These are phyloP conservation scores for Eutrema japonicum DNA, from an alignment of 345 rosid genomes.

Conservation along the genomic window DNA sequence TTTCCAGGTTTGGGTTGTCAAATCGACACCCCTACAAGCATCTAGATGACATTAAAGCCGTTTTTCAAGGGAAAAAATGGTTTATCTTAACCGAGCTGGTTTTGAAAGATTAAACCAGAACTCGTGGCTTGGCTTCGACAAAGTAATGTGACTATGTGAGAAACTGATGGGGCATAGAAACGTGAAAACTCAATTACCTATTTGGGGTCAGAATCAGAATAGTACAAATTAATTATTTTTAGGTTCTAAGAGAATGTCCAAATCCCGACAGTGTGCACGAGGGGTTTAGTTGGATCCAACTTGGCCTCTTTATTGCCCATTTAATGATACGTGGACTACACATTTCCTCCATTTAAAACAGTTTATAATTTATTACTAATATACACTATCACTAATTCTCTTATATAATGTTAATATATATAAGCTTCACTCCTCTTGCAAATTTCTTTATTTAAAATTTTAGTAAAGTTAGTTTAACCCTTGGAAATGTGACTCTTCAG, in stretches of 20 bases:
- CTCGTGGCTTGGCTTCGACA: constrained; percentile 17
- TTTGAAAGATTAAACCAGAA: constrained; percentile 23
- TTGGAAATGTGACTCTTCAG: constrained; percentile 33
- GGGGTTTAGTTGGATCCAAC: constrained; percentile 48
- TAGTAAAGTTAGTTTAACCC: constrained; percentile 13
- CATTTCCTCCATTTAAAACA: constrained; percentile 15
- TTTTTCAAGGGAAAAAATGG: background rate
- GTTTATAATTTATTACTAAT: background rate
- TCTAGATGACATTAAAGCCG: background rate
- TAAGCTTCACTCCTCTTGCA: background rate
- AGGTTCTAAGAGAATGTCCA: constrained; percentile 41
- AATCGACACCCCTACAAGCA: background rate
- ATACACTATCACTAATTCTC: background rate
- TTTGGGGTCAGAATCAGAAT: constrained; percentile 28
- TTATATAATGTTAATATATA: background rate
- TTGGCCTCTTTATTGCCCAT: constrained; percentile 44
- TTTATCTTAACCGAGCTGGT: constrained; percentile 21
- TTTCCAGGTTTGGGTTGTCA: constrained; percentile 5
- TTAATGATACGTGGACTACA: constrained; percentile 40
- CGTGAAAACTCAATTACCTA: constrained; percentile 6
- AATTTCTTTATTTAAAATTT: background rate
- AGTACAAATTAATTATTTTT: no score
- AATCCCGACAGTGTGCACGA: constrained; percentile 47
- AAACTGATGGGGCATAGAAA: background rate
- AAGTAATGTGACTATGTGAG: background rate